phyloP scores from a whole-genome alignment of 2,329 filamentous ascomycete species.

The Aspergillus oerlinghausenensis region DNA sequence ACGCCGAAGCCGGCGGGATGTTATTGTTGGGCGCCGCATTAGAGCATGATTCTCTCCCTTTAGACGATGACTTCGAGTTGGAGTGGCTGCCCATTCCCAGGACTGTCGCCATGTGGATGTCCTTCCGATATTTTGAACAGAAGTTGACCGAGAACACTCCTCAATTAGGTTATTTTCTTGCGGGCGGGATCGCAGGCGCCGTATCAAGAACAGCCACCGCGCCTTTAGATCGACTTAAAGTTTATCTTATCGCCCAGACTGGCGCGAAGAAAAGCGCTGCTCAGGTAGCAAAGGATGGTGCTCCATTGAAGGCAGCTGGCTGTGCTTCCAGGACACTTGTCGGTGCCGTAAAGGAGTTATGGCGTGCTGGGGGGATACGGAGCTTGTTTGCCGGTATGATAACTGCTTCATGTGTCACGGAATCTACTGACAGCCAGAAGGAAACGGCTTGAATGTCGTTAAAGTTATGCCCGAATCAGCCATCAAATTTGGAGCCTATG shows the following conservation, averaged over 20 bases:
- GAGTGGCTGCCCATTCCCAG: constrained; percentile 41
- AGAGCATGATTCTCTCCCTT: constrained; percentile 25
- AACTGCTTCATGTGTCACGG: neutral
- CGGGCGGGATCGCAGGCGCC: constrained; percentile 89
- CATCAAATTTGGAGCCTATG: constrained; percentile 96
- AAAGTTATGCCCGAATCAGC: constrained; percentile 99
- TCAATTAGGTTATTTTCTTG: constrained; percentile 85
- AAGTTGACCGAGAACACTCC: constrained; percentile 45
- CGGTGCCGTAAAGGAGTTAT: constrained; percentile 71
- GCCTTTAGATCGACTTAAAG: constrained; percentile 92
- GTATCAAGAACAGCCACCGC: constrained; percentile 93
- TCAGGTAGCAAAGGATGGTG: constrained; percentile 65
- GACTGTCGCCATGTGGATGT: constrained; percentile 42
- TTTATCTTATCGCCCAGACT: constrained; percentile 93
- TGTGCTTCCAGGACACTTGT: constrained; percentile 66
- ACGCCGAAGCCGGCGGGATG: constrained; percentile 27
- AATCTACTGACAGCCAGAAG: constrained; percentile 44
- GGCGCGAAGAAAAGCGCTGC: constrained; percentile 55
- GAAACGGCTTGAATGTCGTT: constrained; percentile 91
- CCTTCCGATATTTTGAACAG: constrained; percentile 40
- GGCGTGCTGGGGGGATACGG: constrained; percentile 76
- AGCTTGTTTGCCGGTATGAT: constrained; percentile 86
- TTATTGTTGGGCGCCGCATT: constrained; percentile 22
- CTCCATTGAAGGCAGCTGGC: constrained; percentile 59
- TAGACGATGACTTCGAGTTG: constrained; percentile 35